phyloP scores from a whole-genome alignment of 805 yeast species.

The Peterozyma xylosa region DNA sequence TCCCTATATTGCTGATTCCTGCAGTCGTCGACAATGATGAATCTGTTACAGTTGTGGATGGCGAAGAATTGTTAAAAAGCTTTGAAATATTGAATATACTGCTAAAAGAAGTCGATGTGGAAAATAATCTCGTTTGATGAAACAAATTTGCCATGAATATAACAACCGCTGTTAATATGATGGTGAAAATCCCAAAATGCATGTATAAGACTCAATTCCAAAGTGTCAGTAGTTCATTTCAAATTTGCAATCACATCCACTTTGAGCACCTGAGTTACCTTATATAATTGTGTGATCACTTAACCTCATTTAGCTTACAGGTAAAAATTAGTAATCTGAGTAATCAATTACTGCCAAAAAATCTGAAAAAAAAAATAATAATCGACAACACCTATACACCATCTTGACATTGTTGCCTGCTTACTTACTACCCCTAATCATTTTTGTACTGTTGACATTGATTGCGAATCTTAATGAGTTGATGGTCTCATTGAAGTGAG shows the following conservation, averaged over 20 bases:
- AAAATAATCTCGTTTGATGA: background rate
- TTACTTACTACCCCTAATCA: constrained; percentile 11
- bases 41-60: too few species aligned
- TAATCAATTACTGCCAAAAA: too few species aligned
- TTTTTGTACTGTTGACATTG: constrained; percentile 57
- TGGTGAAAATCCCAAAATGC: background rate
- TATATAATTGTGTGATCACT: background rate
- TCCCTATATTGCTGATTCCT: background rate
- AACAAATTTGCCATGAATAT: background rate
- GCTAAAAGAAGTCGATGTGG: too few species aligned
- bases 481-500: constrained; percentile 67
- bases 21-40: too few species aligned
- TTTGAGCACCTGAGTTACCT: background rate
- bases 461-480: constrained; percentile 87
- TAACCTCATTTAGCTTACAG: too few species aligned
- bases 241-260: too few species aligned
- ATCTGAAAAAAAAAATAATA: too few species aligned
- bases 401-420: background rate
- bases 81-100: too few species aligned
- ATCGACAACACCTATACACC: too few species aligned
- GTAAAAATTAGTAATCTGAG: too few species aligned
- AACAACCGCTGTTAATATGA: background rate
- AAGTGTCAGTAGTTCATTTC: too few species aligned
- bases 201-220: constrained; percentile 1
- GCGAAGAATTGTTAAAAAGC: too few species aligned